Evolutionary conservation across 179 eudicot species (phyloP), one percentile per base, ranked within the genome.

Genomic region (Camellia oleifera): DNA sequence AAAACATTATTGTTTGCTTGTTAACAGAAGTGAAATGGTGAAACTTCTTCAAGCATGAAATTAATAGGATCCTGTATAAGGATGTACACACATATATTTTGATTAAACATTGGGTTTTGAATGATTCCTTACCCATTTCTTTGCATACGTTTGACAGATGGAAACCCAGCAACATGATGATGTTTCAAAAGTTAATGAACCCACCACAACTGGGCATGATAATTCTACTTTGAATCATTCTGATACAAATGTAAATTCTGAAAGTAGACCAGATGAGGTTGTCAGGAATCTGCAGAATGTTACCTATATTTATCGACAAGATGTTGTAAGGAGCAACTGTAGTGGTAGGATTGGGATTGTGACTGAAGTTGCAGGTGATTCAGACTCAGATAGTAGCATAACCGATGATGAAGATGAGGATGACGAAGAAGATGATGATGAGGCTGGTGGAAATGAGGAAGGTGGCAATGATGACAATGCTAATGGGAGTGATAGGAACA

Each of bases 351-450:
- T 89, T 74, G 99, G 99, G 74, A 82, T 97, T 68, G 99, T 97
- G 81, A 90, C 92, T 56, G 97, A 94, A 90, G 97, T 97, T 88
- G 95, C 97, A 54, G 98, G 99, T 77, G 98, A 97, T 79, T 89
- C 94, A 23, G 97, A 94, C 78, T 92, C 98, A 13, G 99, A 97
- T 76, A 89, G 96, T 82, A 92, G 89, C 79, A 81, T 83, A 53
- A 92, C 87, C 50, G 97, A 90, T 72, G 95, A 91, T 48, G 92
- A 90, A 17, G 89, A 85, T 45, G 93, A 89, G 5, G 88, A 86
- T 2, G 88, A 85, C 20, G 92, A 85, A 76, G 88, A 82, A 13
- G 87, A 83, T 50, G 87, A 78, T 61, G 84, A 82, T 12, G 88
- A 85, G 45, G 83, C 78, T 61, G 75, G 48, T 20, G 82, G 60